These are phyloP conservation scores for Penicillium robsamsonii DNA, from an alignment of 495 filamentous ascomycete species.

Conservation along the genomic window DNA sequence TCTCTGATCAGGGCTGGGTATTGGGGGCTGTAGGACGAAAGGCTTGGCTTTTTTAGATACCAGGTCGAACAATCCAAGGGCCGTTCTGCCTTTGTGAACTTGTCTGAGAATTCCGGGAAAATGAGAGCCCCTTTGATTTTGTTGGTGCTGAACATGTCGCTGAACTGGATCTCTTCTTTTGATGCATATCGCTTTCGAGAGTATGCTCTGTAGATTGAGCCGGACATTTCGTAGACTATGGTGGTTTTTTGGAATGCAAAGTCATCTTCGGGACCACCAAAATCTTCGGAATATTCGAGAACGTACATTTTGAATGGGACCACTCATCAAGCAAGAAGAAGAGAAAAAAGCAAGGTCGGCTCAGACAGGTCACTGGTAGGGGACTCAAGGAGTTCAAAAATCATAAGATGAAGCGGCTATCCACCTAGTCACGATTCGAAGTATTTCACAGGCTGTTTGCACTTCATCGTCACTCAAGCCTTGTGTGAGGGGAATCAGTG, in stretches of 20 bases:
- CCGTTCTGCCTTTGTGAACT: conserved; percentile 6
- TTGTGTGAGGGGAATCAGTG: conserved; percentile 1
- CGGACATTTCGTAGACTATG: conserved; percentile 4
- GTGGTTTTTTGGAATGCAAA: conserved; percentile 2
- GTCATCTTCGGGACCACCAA: background rate
- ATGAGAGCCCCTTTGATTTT: background rate
- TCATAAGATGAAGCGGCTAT: background rate
- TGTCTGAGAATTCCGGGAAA: conserved; percentile 4
- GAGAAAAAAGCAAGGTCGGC: background rate
- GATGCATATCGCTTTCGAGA: conserved; percentile 4
- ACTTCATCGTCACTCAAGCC: background rate
- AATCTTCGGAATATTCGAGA: conserved; percentile 9
- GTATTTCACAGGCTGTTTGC: background rate
- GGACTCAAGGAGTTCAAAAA: background rate
- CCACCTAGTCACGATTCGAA: conserved; percentile 4
- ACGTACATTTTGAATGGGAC: background rate
- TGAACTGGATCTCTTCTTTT: background rate
- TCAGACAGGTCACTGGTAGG: conserved; percentile 8
- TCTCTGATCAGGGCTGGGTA: conserved; percentile 8
- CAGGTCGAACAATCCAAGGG: background rate
- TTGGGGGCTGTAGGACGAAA: conserved; percentile 9
- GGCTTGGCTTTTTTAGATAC: conserved; percentile 12
- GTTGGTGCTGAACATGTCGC: conserved; percentile 7
- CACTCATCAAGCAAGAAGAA: background rate
- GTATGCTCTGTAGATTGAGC: conserved; percentile 3